phyloP scores from a whole-genome alignment of 345 rosid genomes.

The Eucalyptus shirleyi region DNA sequence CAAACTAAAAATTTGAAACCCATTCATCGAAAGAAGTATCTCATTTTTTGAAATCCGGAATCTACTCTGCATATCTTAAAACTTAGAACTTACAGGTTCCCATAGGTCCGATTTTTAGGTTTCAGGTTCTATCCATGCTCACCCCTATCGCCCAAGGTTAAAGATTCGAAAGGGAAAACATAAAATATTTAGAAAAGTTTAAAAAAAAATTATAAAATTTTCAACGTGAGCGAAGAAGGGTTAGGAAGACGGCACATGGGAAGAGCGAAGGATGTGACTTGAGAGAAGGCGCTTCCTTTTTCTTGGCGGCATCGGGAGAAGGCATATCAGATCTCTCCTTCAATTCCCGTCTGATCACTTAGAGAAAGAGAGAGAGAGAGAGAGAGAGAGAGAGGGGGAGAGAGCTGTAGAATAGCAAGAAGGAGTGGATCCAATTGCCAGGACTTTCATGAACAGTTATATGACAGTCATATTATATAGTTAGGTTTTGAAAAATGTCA shows the following conservation, averaged over 20 bases:
- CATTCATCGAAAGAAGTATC: too few species aligned
- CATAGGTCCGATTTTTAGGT: too few species aligned
- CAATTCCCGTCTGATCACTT: neutral
- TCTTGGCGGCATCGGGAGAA: neutral
- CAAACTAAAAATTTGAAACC: too few species aligned
- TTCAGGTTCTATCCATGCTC: too few species aligned
- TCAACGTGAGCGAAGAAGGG: neutral
- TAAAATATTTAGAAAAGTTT: too few species aligned
- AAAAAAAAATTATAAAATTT: too few species aligned
- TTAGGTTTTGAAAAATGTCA: neutral
- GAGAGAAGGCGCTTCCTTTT: slow-evolving; percentile 17
- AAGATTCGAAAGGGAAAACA: too few species aligned
- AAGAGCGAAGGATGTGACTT: slow-evolving; percentile 39
- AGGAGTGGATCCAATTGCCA: neutral
- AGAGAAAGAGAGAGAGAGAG: too few species aligned
- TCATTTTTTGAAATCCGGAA: fast-evolving
- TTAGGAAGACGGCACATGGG: slow-evolving; percentile 28
- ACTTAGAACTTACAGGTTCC: fast-evolving
- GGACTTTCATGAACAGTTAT: neutral
- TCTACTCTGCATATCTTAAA: fast-evolving
- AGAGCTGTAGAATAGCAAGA: neutral
- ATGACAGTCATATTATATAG: neutral
- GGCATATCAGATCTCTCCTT: neutral
- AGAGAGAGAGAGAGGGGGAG: neutral
- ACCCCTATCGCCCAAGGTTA: too few species aligned